Evolutionary conservation across 257 asterid genomes (phyloP).

Genomic region (Solanum dulcamara): DNA sequence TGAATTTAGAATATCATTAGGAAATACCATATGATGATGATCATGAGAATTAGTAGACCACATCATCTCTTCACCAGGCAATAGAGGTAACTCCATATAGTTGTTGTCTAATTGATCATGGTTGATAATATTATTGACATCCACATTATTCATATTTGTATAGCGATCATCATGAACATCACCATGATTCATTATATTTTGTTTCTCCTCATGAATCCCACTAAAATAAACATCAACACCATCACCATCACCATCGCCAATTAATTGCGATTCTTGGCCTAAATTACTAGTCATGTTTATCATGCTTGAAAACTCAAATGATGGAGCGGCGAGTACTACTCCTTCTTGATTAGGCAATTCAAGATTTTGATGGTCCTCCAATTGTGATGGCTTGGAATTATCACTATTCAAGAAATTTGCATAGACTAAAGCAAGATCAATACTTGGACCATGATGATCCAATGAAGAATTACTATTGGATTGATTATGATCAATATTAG

Average conservation of each 20-base stretch:
- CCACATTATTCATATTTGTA: neutral
- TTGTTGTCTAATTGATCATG: neutral
- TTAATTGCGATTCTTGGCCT: conserved; percentile 9
- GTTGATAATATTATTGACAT: neutral
- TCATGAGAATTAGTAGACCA: conserved; percentile 28
- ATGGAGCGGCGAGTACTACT: neutral
- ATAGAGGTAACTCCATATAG: conserved; percentile 12
- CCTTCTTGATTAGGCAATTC: neutral
- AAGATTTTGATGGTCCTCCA: neutral
- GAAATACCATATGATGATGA: conserved; percentile 1
- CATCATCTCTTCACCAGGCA: conserved; percentile 29
- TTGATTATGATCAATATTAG: neutral
- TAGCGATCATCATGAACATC: neutral
- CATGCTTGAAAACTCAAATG: conserved; percentile 10
- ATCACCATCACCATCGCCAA: neutral
- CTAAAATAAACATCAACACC: neutral
- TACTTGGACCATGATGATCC: conserved; percentile 8
- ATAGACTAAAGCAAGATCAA: conserved; percentile 60
- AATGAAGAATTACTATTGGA: conserved; percentile 3
- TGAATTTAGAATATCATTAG: neutral
- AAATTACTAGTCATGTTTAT: neutral
- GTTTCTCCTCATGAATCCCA: conserved; percentile 10
- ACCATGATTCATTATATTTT: neutral
- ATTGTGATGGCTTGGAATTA: conserved; percentile 1
- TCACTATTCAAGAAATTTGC: conserved; percentile 40